Base-by-base conservation (phyloP, 2,329 filamentous ascomycete species). In the Alternaria longipes region DNA sequence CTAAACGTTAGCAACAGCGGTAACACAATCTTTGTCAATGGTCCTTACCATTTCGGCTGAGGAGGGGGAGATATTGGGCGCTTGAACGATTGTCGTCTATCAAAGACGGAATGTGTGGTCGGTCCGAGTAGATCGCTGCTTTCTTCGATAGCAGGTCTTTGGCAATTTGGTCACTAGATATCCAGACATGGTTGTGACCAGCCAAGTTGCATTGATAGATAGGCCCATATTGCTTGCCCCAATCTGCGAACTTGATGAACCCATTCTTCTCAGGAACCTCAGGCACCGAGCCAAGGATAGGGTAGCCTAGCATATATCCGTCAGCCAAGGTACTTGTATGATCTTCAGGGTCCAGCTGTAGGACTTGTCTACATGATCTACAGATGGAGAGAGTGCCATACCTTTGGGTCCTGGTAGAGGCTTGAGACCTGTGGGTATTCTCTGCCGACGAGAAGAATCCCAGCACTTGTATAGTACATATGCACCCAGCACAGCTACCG, bases 191-290 rank as follows among this genome's bases (percentile, higher is more conserved):
- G 54, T 82, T 82, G 57, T 69, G 67, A 20, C 81, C 81, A 58
- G 80, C 80, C 11, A 83, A 71, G 50, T 82, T 77, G 64, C 78
- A 73, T 53, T 82, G 80, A 59, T 83, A 83, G 58, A 83, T 81
- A 2, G 81, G 80, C 4, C 81, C 81, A 57, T 79, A 81, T 53
- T 80, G 66, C 62, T 81, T 78, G 42, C 76, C 76, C 81, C 81
- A 83, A 41, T 82, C 78, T n/a, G 80, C 73, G 49, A 83, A 83
- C 55, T 81, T 82, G 63, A 82, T 76, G 67, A 79, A 81, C 28
- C 75, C 70, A 57, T 81, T 80, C 66, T 81, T 79, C 44, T 80
- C 78, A 26, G 81, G 81, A 5, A 83, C 72, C 18, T 82, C 79
- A 47, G 76, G 79, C 9, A 81, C 74, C 8, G 77, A 80, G 34